Evolutionary conservation across 176 grass and related monocot species (phyloP).

Genomic region (Zea luxurians): DNA sequence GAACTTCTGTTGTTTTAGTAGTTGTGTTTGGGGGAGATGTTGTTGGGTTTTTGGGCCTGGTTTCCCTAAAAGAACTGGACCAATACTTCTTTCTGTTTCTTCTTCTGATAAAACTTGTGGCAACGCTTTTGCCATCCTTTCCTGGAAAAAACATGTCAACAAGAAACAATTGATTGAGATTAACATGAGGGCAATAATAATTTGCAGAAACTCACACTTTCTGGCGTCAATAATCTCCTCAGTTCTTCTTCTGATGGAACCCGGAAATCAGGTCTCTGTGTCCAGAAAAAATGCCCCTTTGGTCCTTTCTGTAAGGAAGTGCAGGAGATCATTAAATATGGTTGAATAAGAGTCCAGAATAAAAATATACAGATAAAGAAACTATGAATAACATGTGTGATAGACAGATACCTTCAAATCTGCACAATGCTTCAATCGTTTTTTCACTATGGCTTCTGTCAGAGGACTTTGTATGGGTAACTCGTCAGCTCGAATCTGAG

Average conservation of each 20-base stretch:
- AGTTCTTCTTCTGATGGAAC: slow-evolving; percentile 94
- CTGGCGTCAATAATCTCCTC: slow-evolving; percentile 71
- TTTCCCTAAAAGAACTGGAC: neutral
- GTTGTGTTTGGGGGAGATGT: neutral
- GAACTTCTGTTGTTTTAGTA: neutral
- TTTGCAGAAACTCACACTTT: slow-evolving; percentile 73
- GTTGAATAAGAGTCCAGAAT: slow-evolving; percentile 21
- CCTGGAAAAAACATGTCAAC: neutral
- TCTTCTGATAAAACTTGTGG: neutral
- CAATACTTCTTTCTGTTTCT: neutral
- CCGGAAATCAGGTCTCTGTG: slow-evolving; percentile 71
- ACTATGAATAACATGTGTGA: slow-evolving; percentile 18
- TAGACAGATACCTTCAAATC: slow-evolving; percentile 65
- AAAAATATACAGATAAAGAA: neutral
- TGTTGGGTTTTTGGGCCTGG: neutral
- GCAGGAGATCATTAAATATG: slow-evolving; percentile 23
- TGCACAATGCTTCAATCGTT: slow-evolving; percentile 85
- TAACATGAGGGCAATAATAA: slow-evolving; percentile 8
- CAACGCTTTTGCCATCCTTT: neutral
- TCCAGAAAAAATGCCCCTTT: slow-evolving; percentile 61
- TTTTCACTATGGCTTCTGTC: slow-evolving; percentile 74
- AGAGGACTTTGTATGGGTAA: slow-evolving; percentile 74
- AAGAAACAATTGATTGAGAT: slow-evolving; percentile 28
- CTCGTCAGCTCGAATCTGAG: slow-evolving; percentile 78
- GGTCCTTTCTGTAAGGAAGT: slow-evolving; percentile 64